Base-by-base conservation (phyloP, 257 asterid genomes). In the Fraxinus excelsior region DNA sequence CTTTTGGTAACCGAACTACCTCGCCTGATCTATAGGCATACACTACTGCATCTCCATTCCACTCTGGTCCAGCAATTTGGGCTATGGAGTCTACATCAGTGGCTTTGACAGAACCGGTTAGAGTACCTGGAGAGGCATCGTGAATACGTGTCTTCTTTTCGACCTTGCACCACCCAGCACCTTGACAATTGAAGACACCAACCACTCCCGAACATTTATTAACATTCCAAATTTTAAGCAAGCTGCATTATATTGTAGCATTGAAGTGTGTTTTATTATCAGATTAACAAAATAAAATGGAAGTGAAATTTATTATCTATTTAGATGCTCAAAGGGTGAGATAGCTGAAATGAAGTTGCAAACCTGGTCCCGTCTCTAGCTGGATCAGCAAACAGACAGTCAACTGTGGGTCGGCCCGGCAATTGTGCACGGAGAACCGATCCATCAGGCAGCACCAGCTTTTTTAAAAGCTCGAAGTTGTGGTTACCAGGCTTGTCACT, bases 401-500 rank as follows among this genome's bases (percentile, higher is more conserved):
- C 98, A 26, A 85, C 65, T 29, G 98, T 92, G 7, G 98, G 98
- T 51, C 98, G 88, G 70, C 98, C 98, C 5, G 98, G 98, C 72
- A 93, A 76, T 58, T 81, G 91, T 35, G 97, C 96, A n/a, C 98
- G 88, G 70, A 95, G 93, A 72, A 95, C 88, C 1, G 98, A 93
- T 66, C 98, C 98, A 76, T 95, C 98, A 5, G 99, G 99, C 31
- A 95, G 91, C 74, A 93, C 94, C 67, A 95, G 85, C 89, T 93
- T 95, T 82, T 82, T 89, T 89, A 95, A 79, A 78, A 95, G 97
- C 83, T 90, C 91, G 28, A 93, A 93, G 85, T 93, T 87, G 89
- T 93, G 98, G 87, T 93, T 81, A 29, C 96, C 91, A 8, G 98
- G 98, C 84, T 94, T 92, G 84, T 92, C 97, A 79, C 97, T 92